Conservation (phyloP, 331 rosid species). For the Stylosanthes scabra region DNA sequence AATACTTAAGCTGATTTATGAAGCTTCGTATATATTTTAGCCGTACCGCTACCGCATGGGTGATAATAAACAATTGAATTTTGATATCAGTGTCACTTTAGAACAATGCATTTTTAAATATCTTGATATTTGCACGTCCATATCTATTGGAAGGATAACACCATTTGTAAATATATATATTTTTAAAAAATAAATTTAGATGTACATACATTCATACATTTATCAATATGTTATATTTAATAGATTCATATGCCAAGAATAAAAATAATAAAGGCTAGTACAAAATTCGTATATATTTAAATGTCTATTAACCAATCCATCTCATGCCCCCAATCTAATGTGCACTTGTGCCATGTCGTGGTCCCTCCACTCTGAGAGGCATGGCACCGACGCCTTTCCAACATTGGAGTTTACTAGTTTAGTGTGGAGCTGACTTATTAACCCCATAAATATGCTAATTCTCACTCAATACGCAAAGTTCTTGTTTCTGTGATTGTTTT, state of each 20-base stretch:
- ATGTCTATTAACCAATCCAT: constrained; percentile 16
- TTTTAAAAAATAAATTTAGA: not conserved
- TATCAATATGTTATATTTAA: no score
- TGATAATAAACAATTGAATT: no score
- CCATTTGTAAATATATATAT: not conserved
- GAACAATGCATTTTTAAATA: not conserved
- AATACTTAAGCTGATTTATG: no score
- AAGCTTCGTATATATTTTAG: not conserved
- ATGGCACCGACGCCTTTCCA: constrained; percentile 21
- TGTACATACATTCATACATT: no score
- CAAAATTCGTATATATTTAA: not conserved
- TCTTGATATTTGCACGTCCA: not conserved
- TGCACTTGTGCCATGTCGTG: constrained; percentile 3
- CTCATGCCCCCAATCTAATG: not conserved
- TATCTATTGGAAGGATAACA: not conserved
- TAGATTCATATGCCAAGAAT: not conserved
- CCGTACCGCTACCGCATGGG: not conserved
- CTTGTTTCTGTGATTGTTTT: not conserved
- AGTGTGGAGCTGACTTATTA: not conserved
- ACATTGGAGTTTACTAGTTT: no score
- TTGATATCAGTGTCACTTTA: not conserved
- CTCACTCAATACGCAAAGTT: not conserved
- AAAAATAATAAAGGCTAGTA: no score
- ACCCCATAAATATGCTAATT: not conserved
- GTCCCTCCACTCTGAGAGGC: not conserved